phyloP scores from a whole-genome alignment of 2,329 filamentous ascomycete species.

The Zelopaecilomyces penicillatus region DNA sequence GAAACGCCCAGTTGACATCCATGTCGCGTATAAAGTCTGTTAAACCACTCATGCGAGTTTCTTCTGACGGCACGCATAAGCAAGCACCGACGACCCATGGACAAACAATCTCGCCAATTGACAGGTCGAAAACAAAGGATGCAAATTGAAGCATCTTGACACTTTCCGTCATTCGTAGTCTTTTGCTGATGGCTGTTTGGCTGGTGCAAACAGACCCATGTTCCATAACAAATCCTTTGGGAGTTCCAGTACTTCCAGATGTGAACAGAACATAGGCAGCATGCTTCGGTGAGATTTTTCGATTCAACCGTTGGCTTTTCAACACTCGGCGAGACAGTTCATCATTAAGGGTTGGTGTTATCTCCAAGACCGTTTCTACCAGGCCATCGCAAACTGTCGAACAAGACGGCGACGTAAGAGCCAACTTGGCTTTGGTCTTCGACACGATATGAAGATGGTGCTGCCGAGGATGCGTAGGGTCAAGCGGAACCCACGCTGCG shows the following conservation, averaged over 20 bases:
- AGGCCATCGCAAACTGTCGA: slow-evolving; percentile 14
- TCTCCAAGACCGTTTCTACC: slow-evolving; percentile 6
- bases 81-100: slow-evolving; percentile 9
- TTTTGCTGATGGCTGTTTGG: slow-evolving; percentile 2
- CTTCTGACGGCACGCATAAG: slow-evolving; percentile 12
- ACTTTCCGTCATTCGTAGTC: slow-evolving; percentile 1
- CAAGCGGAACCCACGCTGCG: slow-evolving; percentile 12
- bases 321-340: neutral
- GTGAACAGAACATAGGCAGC: slow-evolving; percentile 12
- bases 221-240: slow-evolving; percentile 12
- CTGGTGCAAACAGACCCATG: slow-evolving; percentile 8
- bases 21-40: slow-evolving; percentile 6
- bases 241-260: slow-evolving; percentile 12
- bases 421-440: slow-evolving; percentile 8
- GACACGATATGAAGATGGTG: slow-evolving; percentile 8
- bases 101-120: slow-evolving; percentile 10
- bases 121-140: slow-evolving; percentile 13
- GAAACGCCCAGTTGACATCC: slow-evolving; percentile 4
- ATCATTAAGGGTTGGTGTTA: neutral
- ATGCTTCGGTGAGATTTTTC: slow-evolving; percentile 6
- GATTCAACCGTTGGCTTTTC: neutral
- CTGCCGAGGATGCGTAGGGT: slow-evolving; percentile 9
- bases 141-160: slow-evolving; percentile 12
- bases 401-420: slow-evolving; percentile 7
- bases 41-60: slow-evolving; percentile 6